Evolutionary conservation across 192 early-diverging fungal species (phyloP).

Genomic region (Coemansia sp.): DNA sequence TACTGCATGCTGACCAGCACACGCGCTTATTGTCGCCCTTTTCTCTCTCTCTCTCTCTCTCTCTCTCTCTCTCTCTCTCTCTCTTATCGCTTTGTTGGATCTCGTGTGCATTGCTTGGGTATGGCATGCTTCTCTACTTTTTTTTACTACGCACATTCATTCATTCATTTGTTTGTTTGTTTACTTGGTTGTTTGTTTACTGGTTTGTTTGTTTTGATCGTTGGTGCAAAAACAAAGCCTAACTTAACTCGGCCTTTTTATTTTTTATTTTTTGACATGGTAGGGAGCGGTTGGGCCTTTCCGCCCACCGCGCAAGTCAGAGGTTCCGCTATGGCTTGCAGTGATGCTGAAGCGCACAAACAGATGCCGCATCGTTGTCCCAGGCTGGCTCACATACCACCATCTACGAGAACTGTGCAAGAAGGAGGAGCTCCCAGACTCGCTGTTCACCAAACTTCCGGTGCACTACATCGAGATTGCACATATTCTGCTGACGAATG

Average conservation of each 20-base stretch:
- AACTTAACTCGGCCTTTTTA: too few species aligned
- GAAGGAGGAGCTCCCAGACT: conserved; percentile 65
- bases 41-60: too few species aligned
- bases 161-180: background rate
- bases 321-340: conserved; percentile 90
- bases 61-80: background rate
- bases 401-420: conserved; percentile 63
- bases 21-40: background rate
- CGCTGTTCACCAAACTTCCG: conserved; percentile 73
- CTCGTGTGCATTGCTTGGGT: background rate
- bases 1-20: background rate
- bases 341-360: conserved; percentile 77
- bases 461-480: conserved; percentile 83
- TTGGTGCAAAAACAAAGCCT: too few species aligned
- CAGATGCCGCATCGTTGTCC: conserved; percentile 78
- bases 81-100: background rate
- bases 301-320: conserved; percentile 70
- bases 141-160: background rate
- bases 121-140: background rate
- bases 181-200: too few species aligned
- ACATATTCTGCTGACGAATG: conserved; percentile 74
- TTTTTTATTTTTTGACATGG: too few species aligned
- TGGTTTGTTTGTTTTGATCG: too few species aligned
- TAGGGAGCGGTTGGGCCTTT: conserved; percentile 80
- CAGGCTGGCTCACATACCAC: conserved; percentile 81